phyloP scores from a whole-genome alignment of 129 eudicot species.

The Glebionis coronaria region DNA sequence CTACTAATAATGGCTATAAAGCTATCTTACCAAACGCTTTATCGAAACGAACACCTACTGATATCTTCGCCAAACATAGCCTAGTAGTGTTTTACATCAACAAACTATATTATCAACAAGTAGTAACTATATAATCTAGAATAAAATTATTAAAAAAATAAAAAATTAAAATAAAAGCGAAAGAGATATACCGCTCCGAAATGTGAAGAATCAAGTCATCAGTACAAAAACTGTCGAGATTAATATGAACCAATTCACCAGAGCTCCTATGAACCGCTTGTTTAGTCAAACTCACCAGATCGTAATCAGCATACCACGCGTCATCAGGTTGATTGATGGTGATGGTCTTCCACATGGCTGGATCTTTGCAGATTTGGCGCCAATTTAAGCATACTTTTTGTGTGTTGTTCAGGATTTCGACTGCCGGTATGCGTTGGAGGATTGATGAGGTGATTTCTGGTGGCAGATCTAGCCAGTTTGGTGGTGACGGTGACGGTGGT shows the following conservation, averaged over 20 bases:
- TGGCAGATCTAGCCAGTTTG: conserved; percentile 65
- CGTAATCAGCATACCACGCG: conserved; percentile 12
- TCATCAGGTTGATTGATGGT: conserved; percentile 24
- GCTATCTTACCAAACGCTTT: too few species aligned
- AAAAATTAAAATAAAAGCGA: too few species aligned
- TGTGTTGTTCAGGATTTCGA: conserved; percentile 47
- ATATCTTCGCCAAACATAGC: too few species aligned
- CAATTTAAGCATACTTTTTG: conserved; percentile 62
- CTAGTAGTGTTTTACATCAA: too few species aligned
- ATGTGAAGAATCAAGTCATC: conserved; percentile 51
- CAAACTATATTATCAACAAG: too few species aligned
- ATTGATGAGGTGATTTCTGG: conserved; percentile 41
- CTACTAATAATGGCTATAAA: too few species aligned
- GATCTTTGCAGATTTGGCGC: conserved; percentile 53
- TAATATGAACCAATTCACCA: conserved; percentile 52
- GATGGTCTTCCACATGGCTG: conserved; percentile 54
- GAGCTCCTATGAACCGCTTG: conserved; percentile 63
- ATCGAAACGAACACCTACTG: too few species aligned
- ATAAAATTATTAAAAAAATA: too few species aligned
- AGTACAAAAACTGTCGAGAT: conserved; percentile 36
- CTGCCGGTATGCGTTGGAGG: conserved; percentile 33
- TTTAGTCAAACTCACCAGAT: conserved; percentile 36
- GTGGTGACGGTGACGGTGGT: background rate
- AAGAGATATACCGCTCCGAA: conserved; percentile 31
- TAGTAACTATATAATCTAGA: too few species aligned